phyloP scores from a whole-genome alignment of 768 basidiomycete genomes.

The Mycena metata region DNA sequence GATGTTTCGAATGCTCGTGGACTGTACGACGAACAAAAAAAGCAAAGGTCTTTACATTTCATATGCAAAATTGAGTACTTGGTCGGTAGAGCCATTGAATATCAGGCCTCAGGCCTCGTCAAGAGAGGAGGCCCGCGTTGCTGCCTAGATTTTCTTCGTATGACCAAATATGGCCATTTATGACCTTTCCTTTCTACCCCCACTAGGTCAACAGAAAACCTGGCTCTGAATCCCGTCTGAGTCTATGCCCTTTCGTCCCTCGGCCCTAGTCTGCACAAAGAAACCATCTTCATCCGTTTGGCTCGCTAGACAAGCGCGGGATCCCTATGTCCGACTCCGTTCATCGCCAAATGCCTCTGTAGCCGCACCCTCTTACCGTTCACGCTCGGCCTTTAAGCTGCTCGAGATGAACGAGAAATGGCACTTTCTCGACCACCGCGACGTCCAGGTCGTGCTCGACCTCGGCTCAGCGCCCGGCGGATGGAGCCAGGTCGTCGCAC shows the following conservation, averaged over 20 bases:
- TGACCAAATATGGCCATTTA: neutral
- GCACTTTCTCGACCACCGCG: constrained; percentile 62
- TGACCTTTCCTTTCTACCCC: too few relatives aligned
- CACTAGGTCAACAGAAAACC: too few relatives aligned
- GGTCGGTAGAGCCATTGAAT: too few relatives aligned
- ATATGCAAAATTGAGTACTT: too few relatives aligned
- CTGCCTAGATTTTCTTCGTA: too few relatives aligned
- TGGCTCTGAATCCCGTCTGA: neutral
- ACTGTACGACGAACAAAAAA: too few relatives aligned
- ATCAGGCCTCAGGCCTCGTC: too few relatives aligned
- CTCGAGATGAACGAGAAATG: constrained; percentile 78
- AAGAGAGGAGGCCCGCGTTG: too few relatives aligned
- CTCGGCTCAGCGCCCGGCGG: constrained; percentile 94
- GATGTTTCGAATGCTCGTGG: too few relatives aligned
- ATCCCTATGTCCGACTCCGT: constrained; percentile 73
- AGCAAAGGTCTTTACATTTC: too few relatives aligned
- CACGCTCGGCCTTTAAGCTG: constrained; percentile 94
- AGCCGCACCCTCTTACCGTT: constrained; percentile 67
- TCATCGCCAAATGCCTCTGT: constrained; percentile 19
- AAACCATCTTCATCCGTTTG: constrained; percentile 67
- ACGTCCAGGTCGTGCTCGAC: constrained; percentile 81
- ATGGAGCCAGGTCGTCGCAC: constrained; percentile 90
- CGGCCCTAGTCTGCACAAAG: constrained; percentile 34
- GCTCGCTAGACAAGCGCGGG: constrained; percentile 77
- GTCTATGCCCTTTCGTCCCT: constrained; percentile 42